phyloP scores from a whole-genome alignment of 805 yeast species.

The Cyberlindnera maritima region DNA sequence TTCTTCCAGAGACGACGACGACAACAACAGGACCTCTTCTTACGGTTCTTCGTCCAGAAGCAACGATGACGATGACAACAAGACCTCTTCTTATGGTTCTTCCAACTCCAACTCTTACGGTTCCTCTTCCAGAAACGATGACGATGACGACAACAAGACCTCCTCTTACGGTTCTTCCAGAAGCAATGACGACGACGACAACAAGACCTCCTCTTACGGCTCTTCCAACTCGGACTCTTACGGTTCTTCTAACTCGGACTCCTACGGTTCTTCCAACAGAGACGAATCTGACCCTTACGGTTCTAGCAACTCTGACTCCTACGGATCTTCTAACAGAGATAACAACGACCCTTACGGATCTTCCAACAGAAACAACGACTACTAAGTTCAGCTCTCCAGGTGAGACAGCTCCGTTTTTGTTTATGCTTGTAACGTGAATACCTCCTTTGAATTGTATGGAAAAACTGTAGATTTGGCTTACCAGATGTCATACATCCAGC shows the following conservation, averaged over 20 bases:
- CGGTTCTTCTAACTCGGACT: background rate
- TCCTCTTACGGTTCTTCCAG: constrained; percentile 9
- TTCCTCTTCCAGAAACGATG: background rate
- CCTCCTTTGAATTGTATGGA: background rate
- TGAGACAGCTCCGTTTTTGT: too few relatives aligned
- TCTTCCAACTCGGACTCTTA: background rate
- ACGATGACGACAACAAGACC: background rate
- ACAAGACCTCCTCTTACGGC: constrained; percentile 3
- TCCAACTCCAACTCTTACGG: constrained; percentile 4
- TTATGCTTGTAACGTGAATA: too few relatives aligned
- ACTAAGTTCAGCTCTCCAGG: background rate
- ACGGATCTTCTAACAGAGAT: background rate
- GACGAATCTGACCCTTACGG: constrained; percentile 6
- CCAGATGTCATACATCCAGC: too few relatives aligned
- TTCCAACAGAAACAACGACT: background rate
- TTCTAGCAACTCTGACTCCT: constrained; percentile 3
- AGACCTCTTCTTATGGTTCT: constrained; percentile 5
- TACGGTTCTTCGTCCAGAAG: constrained; percentile 1
- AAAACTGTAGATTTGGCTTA: too few relatives aligned
- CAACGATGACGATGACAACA: background rate
- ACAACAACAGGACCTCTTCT: too few relatives aligned
- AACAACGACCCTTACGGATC: constrained; percentile 6
- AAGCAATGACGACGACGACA: constrained; percentile 1
- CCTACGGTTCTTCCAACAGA: constrained; percentile 2
- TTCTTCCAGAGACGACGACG: background rate